phyloP scores from a whole-genome alignment of 768 basidiomycete genomes.

The Lactarius indigo region DNA sequence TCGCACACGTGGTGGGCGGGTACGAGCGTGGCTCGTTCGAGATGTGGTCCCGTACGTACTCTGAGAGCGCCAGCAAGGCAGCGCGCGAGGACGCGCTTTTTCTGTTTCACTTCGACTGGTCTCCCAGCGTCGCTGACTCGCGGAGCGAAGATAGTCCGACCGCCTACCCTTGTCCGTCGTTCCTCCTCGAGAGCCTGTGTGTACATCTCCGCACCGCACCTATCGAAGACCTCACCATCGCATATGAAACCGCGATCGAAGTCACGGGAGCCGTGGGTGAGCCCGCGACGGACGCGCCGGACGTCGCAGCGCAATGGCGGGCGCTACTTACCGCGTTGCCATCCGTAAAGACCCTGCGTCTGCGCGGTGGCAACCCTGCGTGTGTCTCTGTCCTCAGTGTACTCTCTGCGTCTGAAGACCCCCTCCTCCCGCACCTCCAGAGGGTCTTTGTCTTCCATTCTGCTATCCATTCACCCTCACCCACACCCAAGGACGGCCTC shows the following conservation, averaged over 20 bases:
- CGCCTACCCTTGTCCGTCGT: constrained; percentile 4
- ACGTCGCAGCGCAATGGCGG: background rate
- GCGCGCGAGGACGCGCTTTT: constrained; percentile 9
- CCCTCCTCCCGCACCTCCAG: constrained; percentile 12
- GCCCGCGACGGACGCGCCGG: background rate
- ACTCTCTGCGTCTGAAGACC: background rate
- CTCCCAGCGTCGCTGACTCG: background rate
- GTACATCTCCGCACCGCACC: background rate
- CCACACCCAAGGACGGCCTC: background rate
- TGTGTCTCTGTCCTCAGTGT: background rate
- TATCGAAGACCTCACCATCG: background rate
- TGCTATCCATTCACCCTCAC: background rate
- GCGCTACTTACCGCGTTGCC: background rate
- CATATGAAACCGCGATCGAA: background rate
- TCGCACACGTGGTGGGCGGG: constrained; percentile 1
- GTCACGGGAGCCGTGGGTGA: background rate
- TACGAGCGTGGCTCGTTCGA: constrained; percentile 2
- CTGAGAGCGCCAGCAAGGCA: background rate
- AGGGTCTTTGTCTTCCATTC: background rate
- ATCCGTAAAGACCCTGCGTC: background rate
- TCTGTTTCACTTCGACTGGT: constrained; percentile 5
- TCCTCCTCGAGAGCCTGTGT: constrained; percentile 6
- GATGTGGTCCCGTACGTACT: background rate
- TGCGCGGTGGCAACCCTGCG: background rate
- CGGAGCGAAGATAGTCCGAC: background rate